Conservation (phyloP, 2,329 filamentous ascomycete genomes). For the Exophiala xenobiotica region DNA sequence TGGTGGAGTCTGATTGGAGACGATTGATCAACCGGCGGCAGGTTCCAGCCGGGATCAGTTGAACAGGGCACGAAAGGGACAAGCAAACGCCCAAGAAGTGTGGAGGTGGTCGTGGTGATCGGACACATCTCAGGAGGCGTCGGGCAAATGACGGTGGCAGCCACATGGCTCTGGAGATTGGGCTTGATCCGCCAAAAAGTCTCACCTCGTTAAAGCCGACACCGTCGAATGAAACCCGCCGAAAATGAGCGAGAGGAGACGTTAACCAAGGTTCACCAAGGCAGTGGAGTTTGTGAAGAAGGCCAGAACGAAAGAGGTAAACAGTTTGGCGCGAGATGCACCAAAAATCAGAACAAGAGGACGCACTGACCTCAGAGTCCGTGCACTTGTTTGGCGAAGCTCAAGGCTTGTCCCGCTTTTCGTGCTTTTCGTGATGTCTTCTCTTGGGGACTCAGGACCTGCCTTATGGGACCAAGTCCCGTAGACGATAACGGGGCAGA, state of each 20-base stretch:
- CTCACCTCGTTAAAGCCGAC: constrained; percentile 5
- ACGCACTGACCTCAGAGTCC: background rate
- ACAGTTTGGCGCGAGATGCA: constrained; percentile 3
- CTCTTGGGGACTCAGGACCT: background rate
- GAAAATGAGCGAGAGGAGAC: background rate
- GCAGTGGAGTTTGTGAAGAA: background rate
- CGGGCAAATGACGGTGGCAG: constrained; percentile 24
- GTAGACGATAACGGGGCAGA: background rate
- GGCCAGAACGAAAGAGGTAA: constrained; percentile 1
- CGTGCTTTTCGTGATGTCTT: background rate
- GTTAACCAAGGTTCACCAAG: constrained; percentile 4
- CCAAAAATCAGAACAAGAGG: background rate
- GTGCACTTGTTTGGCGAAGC: constrained; percentile 2
- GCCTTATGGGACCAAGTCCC: background rate
- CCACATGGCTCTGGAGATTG: constrained; percentile 32
- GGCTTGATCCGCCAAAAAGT: constrained; percentile 12
- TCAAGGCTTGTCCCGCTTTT: constrained; percentile 1
- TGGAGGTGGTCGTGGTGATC: background rate
- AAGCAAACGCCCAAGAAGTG: constrained; percentile 11
- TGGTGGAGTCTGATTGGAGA: background rate
- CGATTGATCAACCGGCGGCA: background rate
- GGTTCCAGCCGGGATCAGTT: background rate
- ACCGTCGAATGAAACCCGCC: constrained; percentile 12
- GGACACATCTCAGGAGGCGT: background rate
- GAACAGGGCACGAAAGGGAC: constrained; percentile 4